A percentile compares a stretch with the other conserved stretches of the same genome.
Evolutionary conservation across 225 moss, liverwort and hornwort genomes (phyloP).

Genomic region (Polytrichum commune): DNA sequence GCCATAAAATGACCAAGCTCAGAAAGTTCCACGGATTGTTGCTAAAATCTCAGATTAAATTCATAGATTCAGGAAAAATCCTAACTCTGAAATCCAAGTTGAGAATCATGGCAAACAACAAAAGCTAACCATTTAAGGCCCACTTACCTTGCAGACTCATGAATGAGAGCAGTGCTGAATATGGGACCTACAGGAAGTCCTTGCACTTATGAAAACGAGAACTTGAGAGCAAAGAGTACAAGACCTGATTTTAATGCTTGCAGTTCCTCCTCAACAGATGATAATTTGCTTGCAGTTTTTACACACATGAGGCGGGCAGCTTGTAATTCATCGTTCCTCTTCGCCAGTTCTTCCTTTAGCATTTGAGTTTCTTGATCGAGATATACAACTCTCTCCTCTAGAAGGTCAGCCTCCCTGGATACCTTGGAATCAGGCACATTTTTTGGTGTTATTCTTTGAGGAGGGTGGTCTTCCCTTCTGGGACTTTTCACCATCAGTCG

Average conservation of each 20-base stretch:
- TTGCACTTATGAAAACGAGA: constrained; percentile 1
- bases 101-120: too few species aligned
- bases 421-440: constrained; percentile 13
- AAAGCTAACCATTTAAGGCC: too few species aligned
- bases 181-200: too few species aligned
- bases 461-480: constrained; percentile 25
- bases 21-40: too few species aligned
- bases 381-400: constrained; percentile 46
- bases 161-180: too few species aligned
- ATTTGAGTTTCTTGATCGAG: constrained; percentile 73
- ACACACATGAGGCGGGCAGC: constrained; percentile 69
- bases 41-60: too few species aligned
- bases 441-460: constrained; percentile 19
- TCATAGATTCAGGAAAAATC: too few species aligned
- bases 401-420: constrained; percentile 27
- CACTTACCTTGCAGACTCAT: too few species aligned
- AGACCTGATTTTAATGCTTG: constrained; percentile 29
- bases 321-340: constrained; percentile 70
- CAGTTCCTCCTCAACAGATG: constrained; percentile 69
- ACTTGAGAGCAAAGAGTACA: neutral
- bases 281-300: constrained; percentile 75
- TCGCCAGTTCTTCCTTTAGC: constrained; percentile 63
- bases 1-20: too few species aligned
- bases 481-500: constrained; percentile 43
- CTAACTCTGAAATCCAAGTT: too few species aligned